A percentile compares a stretch with the other conserved stretches of the same genome.
Conservation (phyloP, 2,329 filamentous ascomycete species). For the Orbilia ellipsospora region DNA sequence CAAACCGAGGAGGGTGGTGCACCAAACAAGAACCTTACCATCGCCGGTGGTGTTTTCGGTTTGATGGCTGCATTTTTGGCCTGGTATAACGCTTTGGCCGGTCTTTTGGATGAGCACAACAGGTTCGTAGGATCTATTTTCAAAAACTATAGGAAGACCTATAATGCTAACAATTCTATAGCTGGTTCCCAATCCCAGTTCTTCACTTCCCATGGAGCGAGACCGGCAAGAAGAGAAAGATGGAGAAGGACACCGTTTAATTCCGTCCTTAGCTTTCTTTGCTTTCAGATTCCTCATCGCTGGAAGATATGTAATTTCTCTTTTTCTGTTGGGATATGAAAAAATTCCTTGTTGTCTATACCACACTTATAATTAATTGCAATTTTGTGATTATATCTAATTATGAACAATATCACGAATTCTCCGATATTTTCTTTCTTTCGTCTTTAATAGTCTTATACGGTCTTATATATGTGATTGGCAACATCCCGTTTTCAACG, state of each 20-base stretch:
- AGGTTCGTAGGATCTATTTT: conserved; percentile 55
- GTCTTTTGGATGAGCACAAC: conserved; percentile 75
- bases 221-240: conserved; percentile 58
- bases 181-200: conserved; percentile 57
- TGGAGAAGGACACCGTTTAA: conserved; percentile 37
- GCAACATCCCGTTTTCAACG: too few species aligned
- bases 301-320: conserved; percentile 12
- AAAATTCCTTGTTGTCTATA: conserved; percentile 27
- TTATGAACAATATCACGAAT: conserved; percentile 36
- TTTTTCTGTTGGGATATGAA: conserved; percentile 7
- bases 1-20: conserved; percentile 64
- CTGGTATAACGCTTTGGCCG: conserved; percentile 87
- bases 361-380: conserved; percentile 29
- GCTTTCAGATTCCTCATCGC: conserved; percentile 5
- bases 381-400: conserved; percentile 36
- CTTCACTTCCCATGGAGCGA: conserved; percentile 62
- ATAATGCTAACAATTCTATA: conserved; percentile 30
- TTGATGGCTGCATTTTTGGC: conserved; percentile 81
- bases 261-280: background rate
- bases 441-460: background rate
- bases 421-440: conserved; percentile 1
- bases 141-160: background rate
- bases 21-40: conserved; percentile 68
- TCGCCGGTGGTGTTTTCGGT: conserved; percentile 82
- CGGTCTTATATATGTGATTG: too few species aligned